These are phyloP conservation scores for Tardiomyces depauwii DNA, from an alignment of 1,139 yeast genomes.

Conservation along the genomic window DNA sequence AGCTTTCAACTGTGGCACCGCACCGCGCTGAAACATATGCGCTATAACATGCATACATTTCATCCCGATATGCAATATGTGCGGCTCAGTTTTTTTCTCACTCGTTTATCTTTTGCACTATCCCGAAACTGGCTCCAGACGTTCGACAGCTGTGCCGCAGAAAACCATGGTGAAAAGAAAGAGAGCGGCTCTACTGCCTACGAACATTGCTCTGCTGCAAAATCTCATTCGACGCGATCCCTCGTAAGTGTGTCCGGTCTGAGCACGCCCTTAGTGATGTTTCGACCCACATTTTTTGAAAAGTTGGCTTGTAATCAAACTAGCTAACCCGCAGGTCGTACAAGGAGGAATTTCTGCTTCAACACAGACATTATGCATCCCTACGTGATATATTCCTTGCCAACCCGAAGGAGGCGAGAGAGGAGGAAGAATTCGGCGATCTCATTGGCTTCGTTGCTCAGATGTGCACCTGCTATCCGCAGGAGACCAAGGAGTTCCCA, in stretches of 20 bases:
- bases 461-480: conserved; percentile 81
- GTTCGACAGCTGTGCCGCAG: no score
- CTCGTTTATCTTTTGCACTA: no score
- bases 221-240: conserved; percentile 92
- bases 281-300: no score
- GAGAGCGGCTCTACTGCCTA: conserved; percentile 87
- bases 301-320: no score
- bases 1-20: no score
- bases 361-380: conserved; percentile 85
- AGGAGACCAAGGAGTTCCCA: conserved; percentile 78
- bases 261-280: no score
- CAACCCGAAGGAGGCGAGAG: conserved; percentile 40
- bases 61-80: neutral
- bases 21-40: no score
- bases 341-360: conserved; percentile 85
- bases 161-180: conserved; percentile 66
- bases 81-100: neutral
- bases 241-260: neutral
- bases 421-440: conserved; percentile 67
- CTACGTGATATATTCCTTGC: conserved; percentile 72
- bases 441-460: conserved; percentile 86
- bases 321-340: conserved; percentile 40
- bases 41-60: no score
- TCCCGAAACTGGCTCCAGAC: no score
- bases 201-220: conserved; percentile 82